These are phyloP conservation scores for Colletotrichum musicola DNA, from an alignment of 2,329 filamentous ascomycete genomes.

Conservation along the genomic window DNA sequence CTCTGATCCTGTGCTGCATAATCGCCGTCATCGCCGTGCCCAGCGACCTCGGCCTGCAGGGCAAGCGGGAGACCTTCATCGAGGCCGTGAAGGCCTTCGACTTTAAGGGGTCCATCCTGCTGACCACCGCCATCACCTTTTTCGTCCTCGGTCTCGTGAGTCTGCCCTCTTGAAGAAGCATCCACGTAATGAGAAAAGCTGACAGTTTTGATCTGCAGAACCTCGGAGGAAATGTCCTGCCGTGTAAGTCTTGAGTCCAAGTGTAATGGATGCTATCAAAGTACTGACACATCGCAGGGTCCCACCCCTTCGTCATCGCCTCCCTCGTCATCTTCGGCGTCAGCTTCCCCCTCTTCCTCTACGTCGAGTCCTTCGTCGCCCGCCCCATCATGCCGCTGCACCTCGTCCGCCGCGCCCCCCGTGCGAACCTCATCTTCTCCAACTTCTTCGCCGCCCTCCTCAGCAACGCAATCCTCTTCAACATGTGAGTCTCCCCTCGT, in stretches of 20 bases:
- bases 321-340: conserved; percentile 63
- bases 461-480: conserved; percentile 69
- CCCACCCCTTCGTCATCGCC: conserved; percentile 68
- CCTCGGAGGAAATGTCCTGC: conserved; percentile 73
- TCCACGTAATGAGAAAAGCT: background rate
- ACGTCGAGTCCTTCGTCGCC: conserved; percentile 61
- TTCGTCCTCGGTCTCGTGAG: conserved; percentile 70
- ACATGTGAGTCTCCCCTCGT: conserved; percentile 57
- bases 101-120: conserved; percentile 63
- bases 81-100: conserved; percentile 70
- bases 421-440: conserved; percentile 69
- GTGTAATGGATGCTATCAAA: no score
- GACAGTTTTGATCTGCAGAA: conserved; percentile 53
- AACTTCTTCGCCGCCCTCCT: conserved; percentile 67
- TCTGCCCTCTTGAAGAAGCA: conserved; percentile 17
- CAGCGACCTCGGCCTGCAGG: conserved; percentile 62
- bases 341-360: conserved; percentile 64
- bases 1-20: conserved; percentile 59
- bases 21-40: conserved; percentile 64
- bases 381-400: conserved; percentile 72
- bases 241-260: conserved; percentile 58
- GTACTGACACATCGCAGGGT: conserved; percentile 55
- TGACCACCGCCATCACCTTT: conserved; percentile 67
- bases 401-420: conserved; percentile 62
- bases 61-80: conserved; percentile 57